Percentiles rank a stretch among this genome's conserved stretches.
Evolutionary conservation across 257 asterid genomes (phyloP).

Genomic region (Jasminum sambac): DNA sequence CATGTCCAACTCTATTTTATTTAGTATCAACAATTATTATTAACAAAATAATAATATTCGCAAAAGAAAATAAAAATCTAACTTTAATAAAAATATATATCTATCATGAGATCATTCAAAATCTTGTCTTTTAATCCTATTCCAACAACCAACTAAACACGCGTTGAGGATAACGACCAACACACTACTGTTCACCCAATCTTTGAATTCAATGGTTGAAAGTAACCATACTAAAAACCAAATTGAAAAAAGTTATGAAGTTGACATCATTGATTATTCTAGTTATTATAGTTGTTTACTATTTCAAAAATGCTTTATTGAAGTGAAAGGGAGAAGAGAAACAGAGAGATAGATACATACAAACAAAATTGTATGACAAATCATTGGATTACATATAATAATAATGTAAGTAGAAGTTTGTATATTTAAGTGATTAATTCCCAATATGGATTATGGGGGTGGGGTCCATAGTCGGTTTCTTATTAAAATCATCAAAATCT

Average conservation of each 20-base stretch:
- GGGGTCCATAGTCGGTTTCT: slow-evolving; percentile 58
- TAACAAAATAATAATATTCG: neutral
- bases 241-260: neutral
- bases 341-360: slow-evolving; percentile 20
- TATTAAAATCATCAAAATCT: slow-evolving; percentile 26
- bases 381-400: slow-evolving; percentile 49
- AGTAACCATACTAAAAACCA: neutral
- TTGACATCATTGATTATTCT: neutral
- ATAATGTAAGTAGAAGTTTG: slow-evolving; percentile 53
- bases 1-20: too few relatives aligned
- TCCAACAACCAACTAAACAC: neutral
- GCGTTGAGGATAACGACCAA: neutral
- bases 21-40: too few relatives aligned
- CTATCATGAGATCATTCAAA: neutral
- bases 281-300: neutral
- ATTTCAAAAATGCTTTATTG: neutral
- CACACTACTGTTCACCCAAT: neutral
- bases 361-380: slow-evolving; percentile 44
- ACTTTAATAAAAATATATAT: neutral
- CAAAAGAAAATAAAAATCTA: neutral
- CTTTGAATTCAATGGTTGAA: slow-evolving; percentile 1
- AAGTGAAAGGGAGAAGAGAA: slow-evolving; percentile 10
- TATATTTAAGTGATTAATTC: slow-evolving; percentile 39
- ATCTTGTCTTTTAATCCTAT: neutral
- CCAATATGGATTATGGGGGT: slow-evolving; percentile 31